These are phyloP conservation scores for Scleroderma citrinum DNA, from an alignment of 768 basidiomycete genomes.

Conservation along the genomic window DNA sequence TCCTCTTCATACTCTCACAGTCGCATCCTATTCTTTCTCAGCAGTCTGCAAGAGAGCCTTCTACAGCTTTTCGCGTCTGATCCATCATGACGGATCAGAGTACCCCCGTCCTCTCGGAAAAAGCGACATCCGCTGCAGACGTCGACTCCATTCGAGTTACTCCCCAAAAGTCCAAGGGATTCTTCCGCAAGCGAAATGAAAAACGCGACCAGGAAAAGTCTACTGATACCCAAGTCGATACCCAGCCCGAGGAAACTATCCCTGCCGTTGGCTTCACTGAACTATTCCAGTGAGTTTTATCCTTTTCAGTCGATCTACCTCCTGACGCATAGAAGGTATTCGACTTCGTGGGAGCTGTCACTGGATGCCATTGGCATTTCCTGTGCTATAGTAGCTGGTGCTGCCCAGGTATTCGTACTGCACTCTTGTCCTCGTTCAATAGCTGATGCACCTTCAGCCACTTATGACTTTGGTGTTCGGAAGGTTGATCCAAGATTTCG, in stretches of 20 bases:
- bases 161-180: not conserved
- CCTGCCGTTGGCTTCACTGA: conserved; percentile 37
- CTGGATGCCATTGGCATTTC: conserved; percentile 51
- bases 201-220: conserved; percentile 24
- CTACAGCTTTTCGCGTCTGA: not conserved
- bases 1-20: too few relatives aligned
- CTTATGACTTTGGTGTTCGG: conserved; percentile 85
- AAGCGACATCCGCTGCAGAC: conserved; percentile 26
- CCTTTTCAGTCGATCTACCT: not conserved
- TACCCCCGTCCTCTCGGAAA: conserved; percentile 41
- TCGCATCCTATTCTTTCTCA: too few relatives aligned
- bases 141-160: not conserved
- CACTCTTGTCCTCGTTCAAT: not conserved
- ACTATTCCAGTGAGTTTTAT: conserved; percentile 41
- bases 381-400: conserved; percentile 70
- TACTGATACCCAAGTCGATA: not conserved
- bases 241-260: conserved; percentile 25
- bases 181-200: conserved; percentile 18
- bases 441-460: conserved; percentile 36
- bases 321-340: conserved; percentile 13
- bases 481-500: conserved; percentile 68
- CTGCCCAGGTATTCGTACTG: conserved; percentile 55
- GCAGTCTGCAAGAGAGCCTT: not conserved
- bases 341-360: not conserved
- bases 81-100: conserved; percentile 39